phyloP scores from a whole-genome alignment of 2,329 filamentous ascomycete genomes.

The Xylaria multiplex region DNA sequence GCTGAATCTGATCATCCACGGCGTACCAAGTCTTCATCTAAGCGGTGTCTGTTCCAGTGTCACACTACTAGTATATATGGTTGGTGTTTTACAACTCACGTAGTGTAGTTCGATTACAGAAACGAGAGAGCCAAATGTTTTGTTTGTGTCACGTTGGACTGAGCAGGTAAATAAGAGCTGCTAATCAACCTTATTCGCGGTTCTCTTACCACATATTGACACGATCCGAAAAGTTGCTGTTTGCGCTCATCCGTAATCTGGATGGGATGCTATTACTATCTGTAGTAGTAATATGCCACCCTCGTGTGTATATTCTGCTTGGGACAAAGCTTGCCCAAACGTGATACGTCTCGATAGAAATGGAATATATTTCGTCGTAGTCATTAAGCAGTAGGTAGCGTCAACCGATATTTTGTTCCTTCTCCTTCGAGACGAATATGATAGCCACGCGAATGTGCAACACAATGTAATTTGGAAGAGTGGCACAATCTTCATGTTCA shows the following conservation, averaged over 20 bases:
- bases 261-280: slow-evolving; percentile 17
- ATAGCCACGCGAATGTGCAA: slow-evolving; percentile 19
- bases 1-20: slow-evolving; percentile 3
- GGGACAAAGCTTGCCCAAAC: background rate
- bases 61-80: slow-evolving; percentile 13
- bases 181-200: slow-evolving; percentile 19
- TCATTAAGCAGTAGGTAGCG: slow-evolving; percentile 11
- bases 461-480: slow-evolving; percentile 29
- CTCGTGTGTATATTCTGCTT: background rate
- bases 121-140: slow-evolving; percentile 26
- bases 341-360: slow-evolving; percentile 2
- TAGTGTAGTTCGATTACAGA: slow-evolving; percentile 13
- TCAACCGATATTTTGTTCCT: slow-evolving; percentile 6
- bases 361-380: slow-evolving; percentile 9
- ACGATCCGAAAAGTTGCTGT: slow-evolving; percentile 8
- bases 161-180: slow-evolving; percentile 21
- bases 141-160: slow-evolving; percentile 33
- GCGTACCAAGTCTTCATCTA: slow-evolving; percentile 5
- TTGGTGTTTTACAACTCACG: slow-evolving; percentile 25
- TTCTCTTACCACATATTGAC: slow-evolving; percentile 17
- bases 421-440: slow-evolving; percentile 8
- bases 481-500: slow-evolving; percentile 25
- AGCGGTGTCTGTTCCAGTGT: slow-evolving; percentile 14
- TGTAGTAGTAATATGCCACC: slow-evolving; percentile 16
- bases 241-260: background rate